These are phyloP conservation scores for Phaeolepiota aurea DNA, from an alignment of 768 basidiomycete species.

Conservation along the genomic window DNA sequence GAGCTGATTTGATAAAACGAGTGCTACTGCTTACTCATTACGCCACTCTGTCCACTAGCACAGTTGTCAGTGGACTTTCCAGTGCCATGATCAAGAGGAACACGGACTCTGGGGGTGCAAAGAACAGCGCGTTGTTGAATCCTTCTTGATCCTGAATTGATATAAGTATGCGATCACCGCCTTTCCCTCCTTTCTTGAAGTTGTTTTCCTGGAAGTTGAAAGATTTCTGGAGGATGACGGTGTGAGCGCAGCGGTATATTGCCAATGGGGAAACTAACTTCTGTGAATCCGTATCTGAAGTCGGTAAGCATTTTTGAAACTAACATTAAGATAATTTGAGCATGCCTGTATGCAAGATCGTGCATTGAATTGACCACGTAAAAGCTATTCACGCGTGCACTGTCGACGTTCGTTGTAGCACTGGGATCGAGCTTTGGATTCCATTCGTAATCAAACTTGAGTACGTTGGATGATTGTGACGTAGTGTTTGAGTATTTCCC, in stretches of 20 bases:
- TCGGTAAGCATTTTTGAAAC: not conserved
- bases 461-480: constrained; percentile 22
- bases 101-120: constrained; percentile 33
- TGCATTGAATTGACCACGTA: constrained; percentile 53
- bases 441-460: constrained; percentile 26
- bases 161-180: constrained; percentile 42
- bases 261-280: constrained; percentile 11
- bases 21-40: not conserved
- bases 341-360: constrained; percentile 25
- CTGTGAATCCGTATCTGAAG: constrained; percentile 43
- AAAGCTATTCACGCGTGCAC: constrained; percentile 44
- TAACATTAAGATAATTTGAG: not conserved
- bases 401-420: constrained; percentile 32
- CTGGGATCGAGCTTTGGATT: constrained; percentile 21
- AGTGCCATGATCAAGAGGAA: not conserved
- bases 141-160: constrained; percentile 45
- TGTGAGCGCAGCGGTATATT: not conserved
- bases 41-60: constrained; percentile 1
- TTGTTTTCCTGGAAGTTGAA: constrained; percentile 52
- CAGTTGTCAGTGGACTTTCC: not conserved
- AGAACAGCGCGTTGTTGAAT: constrained; percentile 34
- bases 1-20: not conserved
- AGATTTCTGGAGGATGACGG: constrained; percentile 4
- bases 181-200: constrained; percentile 43
- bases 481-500: constrained; percentile 16